phyloP scores from a whole-genome alignment of 805 yeast genomes.

The Candida vaughaniae region DNA sequence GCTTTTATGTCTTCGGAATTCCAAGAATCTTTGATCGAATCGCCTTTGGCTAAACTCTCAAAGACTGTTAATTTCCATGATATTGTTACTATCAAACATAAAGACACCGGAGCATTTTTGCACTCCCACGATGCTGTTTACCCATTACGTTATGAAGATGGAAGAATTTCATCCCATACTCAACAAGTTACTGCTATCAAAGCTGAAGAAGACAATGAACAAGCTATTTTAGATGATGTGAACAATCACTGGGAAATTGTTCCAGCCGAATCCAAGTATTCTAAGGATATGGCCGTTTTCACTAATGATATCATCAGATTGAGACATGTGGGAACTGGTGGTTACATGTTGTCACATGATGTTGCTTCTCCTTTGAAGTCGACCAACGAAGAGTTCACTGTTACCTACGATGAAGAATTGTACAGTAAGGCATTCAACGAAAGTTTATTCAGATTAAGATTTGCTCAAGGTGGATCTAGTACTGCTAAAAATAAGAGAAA shows the following conservation, averaged over 20 bases:
- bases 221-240: slow-evolving; percentile 35
- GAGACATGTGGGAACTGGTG: slow-evolving; percentile 76
- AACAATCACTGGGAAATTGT: slow-evolving; percentile 87
- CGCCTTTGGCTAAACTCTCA: slow-evolving; percentile 68
- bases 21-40: slow-evolving; percentile 89
- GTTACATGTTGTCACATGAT: slow-evolving; percentile 84
- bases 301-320: slow-evolving; percentile 78
- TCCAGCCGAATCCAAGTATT: slow-evolving; percentile 47
- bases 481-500: slow-evolving; percentile 50
- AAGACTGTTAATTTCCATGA: slow-evolving; percentile 76
- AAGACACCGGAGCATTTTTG: slow-evolving; percentile 71
- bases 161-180: slow-evolving; percentile 89
- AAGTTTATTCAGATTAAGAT: slow-evolving; percentile 75
- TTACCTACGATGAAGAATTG: slow-evolving; percentile 62
- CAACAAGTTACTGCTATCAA: slow-evolving; percentile 83
- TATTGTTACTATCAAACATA: slow-evolving; percentile 72
- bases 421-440: slow-evolving; percentile 52
- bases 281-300: slow-evolving; percentile 49
- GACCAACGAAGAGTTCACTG: slow-evolving; percentile 91
- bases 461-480: slow-evolving; percentile 30
- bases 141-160: slow-evolving; percentile 94
- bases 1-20: slow-evolving; percentile 91
- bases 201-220: slow-evolving; percentile 32
- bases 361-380: slow-evolving; percentile 93
- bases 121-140: slow-evolving; percentile 79